Evolutionary conservation across 495 filamentous ascomycete genomes (phyloP).

Genomic region (Xylaria intraflava): DNA sequence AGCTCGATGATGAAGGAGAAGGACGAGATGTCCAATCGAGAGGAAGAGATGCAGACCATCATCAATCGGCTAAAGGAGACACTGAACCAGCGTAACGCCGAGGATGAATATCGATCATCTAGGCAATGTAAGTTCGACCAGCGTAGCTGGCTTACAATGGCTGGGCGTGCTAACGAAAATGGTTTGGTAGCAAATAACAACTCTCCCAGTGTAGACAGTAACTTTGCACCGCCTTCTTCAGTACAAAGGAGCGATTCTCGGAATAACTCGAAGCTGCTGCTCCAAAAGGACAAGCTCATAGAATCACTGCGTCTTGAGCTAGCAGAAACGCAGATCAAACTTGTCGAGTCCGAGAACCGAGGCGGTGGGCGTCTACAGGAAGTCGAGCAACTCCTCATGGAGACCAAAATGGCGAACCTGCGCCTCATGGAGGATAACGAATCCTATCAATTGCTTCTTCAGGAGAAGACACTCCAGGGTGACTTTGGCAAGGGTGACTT

Average conservation of each 20-base stretch:
- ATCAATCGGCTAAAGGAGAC: slow-evolving; percentile 88
- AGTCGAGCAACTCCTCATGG: slow-evolving; percentile 79
- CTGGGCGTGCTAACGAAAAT: slow-evolving; percentile 8
- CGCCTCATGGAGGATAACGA: slow-evolving; percentile 97
- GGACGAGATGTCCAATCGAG: slow-evolving; percentile 72
- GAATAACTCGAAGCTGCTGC: slow-evolving; percentile 77
- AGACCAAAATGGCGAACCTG: slow-evolving; percentile 89
- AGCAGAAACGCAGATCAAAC: slow-evolving; percentile 89
- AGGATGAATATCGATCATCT: slow-evolving; percentile 59
- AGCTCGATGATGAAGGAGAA: slow-evolving; percentile 83
- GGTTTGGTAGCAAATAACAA: slow-evolving; percentile 41
- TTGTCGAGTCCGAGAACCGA: slow-evolving; percentile 88
- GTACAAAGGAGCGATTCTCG: slow-evolving; percentile 73
- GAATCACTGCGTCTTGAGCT: slow-evolving; percentile 86
- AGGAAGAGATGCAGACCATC: slow-evolving; percentile 81
- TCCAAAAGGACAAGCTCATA: slow-evolving; percentile 95
- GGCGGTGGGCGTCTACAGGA: slow-evolving; percentile 79
- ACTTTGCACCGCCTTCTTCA: slow-evolving; percentile 83
- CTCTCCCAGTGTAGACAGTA: slow-evolving; percentile 52
- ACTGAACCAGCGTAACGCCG: slow-evolving; percentile 63
- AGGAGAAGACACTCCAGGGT: slow-evolving; percentile 88
- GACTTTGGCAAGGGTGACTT: slow-evolving; percentile 80
- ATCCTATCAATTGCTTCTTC: slow-evolving; percentile 89
- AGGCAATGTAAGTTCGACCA: slow-evolving; percentile 56
- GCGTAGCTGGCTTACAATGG: neutral